Percentiles rank a stretch among this genome's conserved stretches.
Evolutionary conservation across 1,284 basidiomycete species (phyloP).

Genomic region (Caloboletus firmus): DNA sequence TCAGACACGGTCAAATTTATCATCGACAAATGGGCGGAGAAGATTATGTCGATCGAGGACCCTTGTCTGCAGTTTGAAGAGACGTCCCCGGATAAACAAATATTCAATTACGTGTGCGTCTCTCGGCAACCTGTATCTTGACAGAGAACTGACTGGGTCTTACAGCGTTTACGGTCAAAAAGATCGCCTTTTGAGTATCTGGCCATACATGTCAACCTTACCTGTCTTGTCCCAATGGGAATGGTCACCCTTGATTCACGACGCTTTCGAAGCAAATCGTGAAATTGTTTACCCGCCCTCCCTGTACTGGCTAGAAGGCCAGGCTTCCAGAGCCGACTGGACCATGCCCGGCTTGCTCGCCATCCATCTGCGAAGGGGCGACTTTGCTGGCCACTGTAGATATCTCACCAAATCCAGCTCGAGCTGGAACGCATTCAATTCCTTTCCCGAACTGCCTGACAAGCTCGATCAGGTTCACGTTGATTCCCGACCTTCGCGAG

Average conservation of each 20-base stretch:
- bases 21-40: slow-evolving; percentile 36
- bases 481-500: slow-evolving; percentile 28
- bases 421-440: slow-evolving; percentile 43
- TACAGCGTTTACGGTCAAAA: slow-evolving; percentile 35
- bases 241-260: slow-evolving; percentile 41
- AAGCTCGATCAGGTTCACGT: slow-evolving; percentile 23
- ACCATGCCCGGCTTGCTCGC: slow-evolving; percentile 43
- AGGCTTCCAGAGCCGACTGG: neutral
- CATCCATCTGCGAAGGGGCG: slow-evolving; percentile 59
- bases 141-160: neutral
- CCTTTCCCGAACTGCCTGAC: slow-evolving; percentile 41
- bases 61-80: slow-evolving; percentile 37
- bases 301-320: neutral
- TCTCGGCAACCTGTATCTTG: neutral
- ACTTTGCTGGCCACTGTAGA: slow-evolving; percentile 51
- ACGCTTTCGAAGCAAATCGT: slow-evolving; percentile 37
- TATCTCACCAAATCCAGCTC: slow-evolving; percentile 41
- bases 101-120: slow-evolving; percentile 35
- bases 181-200: slow-evolving; percentile 35
- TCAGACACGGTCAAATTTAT: slow-evolving; percentile 26
- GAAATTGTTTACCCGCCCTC: slow-evolving; percentile 31
- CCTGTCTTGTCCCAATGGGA: slow-evolving; percentile 39
- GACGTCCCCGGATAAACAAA: slow-evolving; percentile 22
- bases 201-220: slow-evolving; percentile 38
- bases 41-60: slow-evolving; percentile 33